These are phyloP conservation scores for Fusarium coffeatum DNA, from an alignment of 2,329 filamentous ascomycete genomes.

Conservation along the genomic window DNA sequence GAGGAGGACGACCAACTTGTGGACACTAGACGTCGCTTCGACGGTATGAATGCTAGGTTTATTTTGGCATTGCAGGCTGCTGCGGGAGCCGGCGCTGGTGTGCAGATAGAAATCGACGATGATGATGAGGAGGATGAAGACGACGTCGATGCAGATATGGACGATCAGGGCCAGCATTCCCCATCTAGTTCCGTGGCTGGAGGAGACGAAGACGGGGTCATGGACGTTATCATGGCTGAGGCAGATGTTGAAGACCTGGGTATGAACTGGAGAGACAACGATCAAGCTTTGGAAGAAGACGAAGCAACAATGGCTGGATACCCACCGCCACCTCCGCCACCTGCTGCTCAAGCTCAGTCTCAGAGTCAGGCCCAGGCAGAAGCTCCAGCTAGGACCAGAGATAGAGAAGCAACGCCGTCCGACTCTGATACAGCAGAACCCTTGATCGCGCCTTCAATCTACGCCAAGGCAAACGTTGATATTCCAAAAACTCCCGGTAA, in stretches of 20 bases:
- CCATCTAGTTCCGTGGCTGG: slow-evolving; percentile 50
- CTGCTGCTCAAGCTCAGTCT: slow-evolving; percentile 62
- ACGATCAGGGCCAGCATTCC: slow-evolving; percentile 52
- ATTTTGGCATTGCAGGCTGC: slow-evolving; percentile 54
- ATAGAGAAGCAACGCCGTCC: slow-evolving; percentile 74
- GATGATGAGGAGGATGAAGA: slow-evolving; percentile 51
- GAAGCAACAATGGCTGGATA: slow-evolving; percentile 84
- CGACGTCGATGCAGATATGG: slow-evolving; percentile 59
- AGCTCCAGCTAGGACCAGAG: slow-evolving; percentile 57
- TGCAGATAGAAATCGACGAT: slow-evolving; percentile 48
- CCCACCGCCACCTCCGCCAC: slow-evolving; percentile 69
- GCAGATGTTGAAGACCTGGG: slow-evolving; percentile 60
- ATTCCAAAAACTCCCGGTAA: slow-evolving; percentile 86
- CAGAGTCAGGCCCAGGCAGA: slow-evolving; percentile 59
- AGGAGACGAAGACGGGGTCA: slow-evolving; percentile 63
- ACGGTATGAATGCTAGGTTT: slow-evolving; percentile 53
- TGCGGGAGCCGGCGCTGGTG: slow-evolving; percentile 44
- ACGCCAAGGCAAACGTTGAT: slow-evolving; percentile 73
- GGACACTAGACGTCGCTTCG: slow-evolving; percentile 49
- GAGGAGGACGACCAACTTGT: slow-evolving; percentile 63
- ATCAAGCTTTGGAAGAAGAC: slow-evolving; percentile 77
- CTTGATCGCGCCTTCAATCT: slow-evolving; percentile 70
- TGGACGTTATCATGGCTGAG: slow-evolving; percentile 70
- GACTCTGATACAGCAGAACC: slow-evolving; percentile 77
- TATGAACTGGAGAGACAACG: slow-evolving; percentile 65